Base-by-base conservation (phyloP, 805 yeast species). In the Candida ipomoeae region DNA sequence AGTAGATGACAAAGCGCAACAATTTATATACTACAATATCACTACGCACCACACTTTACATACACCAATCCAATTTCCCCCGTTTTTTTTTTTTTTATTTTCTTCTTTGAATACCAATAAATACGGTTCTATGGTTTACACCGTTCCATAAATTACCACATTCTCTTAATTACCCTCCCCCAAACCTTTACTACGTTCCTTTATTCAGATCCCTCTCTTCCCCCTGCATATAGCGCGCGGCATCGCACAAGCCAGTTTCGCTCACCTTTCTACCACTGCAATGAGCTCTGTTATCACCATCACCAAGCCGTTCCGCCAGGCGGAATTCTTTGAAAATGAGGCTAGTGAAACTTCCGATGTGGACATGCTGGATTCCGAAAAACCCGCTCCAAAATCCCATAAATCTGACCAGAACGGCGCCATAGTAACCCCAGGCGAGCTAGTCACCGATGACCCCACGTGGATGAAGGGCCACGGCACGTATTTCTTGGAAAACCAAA, bases 381-480 rank as follows among this genome's bases (percentile, higher is more conserved):
- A 7, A 13, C 26, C 40, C 49, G 39, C 36, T 14, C 48, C n/a
- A 36, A 46, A 42, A 38, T 8, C 29, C 5, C 29, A 26, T 5
- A 8, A 26, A 3, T 26, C 29, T 6, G 50, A 20, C 48, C 55
- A 48, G n/a, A 49, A 46, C 31, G 51, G 57, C 64, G 54, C 62
- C 40, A 66, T 94, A 8, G 96, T 92, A 17, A 89, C 97, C 1
- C 99, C 99, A 0, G 99, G 99, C 8, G 97, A 94, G 65, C 71
- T 91, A 46, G 87, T 94, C n/a, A 94, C 98, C 0, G 94, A 88
- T 58, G 98, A 94, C 62, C 88, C 96, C 6, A 79, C 85, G 2
- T 94, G 98, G 97, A 94, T 94, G 99, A 81, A 96, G 63, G 99
- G 99, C 31, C 99, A 92, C 63, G 99, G 99, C 5, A 94, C 98